Evolutionary conservation across 2,329 filamentous ascomycete species (phyloP), one percentile per base, ranked within the genome.

Genomic region (Chaetothyriales sp.): DNA sequence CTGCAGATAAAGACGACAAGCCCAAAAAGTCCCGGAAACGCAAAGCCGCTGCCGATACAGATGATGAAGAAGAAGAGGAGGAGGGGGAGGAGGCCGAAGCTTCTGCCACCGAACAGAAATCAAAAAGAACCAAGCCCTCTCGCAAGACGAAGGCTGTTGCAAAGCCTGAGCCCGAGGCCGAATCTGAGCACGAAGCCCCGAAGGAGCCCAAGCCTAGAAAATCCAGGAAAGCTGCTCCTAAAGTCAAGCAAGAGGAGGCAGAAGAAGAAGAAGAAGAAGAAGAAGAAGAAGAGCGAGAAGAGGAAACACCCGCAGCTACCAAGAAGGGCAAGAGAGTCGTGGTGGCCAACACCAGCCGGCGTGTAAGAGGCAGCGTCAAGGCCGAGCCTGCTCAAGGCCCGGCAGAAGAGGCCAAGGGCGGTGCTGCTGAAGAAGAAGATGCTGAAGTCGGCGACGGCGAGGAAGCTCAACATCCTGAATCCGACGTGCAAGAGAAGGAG

Each of bases 381-480:
- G 28, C 49, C 6, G 51, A 49, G 49, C 47, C 46, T 32, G 44
- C 4, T 22, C 18, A 52, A 49, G 28, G 46, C 25, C 28, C 8
- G 26, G 32, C 50, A 47, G 36, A 52, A 44, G 39, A 22, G 22
- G 39, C 36, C 20, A 18, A 51, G 19, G 12, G 15, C n/a, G n/a
- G n/a, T n/a, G 6, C n/a, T 47, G 19, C 49, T 42, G 46, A 61
- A 22, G 55, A 58, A 15, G 59, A 61, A 45, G 48, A 76, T 77
- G 65, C 66, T 70, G 53, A 68, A 70, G 22, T 70, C 77, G 49
- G 70, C 67, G 43, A 62, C 45, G 68, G 71, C 57, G 63, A 68
- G 54, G 8, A 10, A 39, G 3, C 10, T 39, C 32, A 39, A 15
- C n/a, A n/a, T n/a, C 64, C 65, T 5, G 66, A 51, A 54, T 55